phyloP scores from a whole-genome alignment of 495 filamentous ascomycete genomes.

The Jackrogersella multiformis region DNA sequence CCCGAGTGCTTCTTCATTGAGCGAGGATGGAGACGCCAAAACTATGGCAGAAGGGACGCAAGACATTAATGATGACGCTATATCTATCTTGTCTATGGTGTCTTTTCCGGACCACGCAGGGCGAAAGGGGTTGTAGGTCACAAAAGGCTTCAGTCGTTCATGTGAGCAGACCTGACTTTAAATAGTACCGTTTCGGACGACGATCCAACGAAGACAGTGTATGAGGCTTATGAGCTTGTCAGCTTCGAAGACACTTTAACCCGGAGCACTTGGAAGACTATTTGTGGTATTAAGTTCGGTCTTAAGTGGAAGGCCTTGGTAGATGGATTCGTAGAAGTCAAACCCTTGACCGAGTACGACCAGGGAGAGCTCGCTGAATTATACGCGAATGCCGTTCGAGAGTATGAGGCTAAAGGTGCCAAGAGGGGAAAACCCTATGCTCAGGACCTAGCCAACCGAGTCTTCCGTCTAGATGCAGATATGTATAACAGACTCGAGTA shows the following conservation, averaged over 20 bases:
- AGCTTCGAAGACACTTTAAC: not conserved
- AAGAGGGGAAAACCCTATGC: constrained; percentile 34
- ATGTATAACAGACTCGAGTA: constrained; percentile 26
- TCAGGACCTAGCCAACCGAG: constrained; percentile 43
- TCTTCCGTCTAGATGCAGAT: constrained; percentile 9
- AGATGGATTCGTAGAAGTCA: constrained; percentile 25
- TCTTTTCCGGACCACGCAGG: constrained; percentile 23
- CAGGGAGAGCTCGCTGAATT: constrained; percentile 40
- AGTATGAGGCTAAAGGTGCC: constrained; percentile 13
- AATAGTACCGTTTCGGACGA: constrained; percentile 14
- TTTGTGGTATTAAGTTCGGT: constrained; percentile 34
- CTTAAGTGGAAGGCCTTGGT: constrained; percentile 15
- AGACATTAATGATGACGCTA: constrained; percentile 13
- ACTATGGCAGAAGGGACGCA: constrained; percentile 8
- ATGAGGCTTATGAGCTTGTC: constrained; percentile 28
- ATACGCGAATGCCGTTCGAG: constrained; percentile 25
- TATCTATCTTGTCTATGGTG: constrained; percentile 23
- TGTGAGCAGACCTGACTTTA: not conserved
- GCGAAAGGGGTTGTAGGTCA: constrained; percentile 24
- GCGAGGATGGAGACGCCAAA: constrained; percentile 12
- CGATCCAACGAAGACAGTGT: constrained; percentile 23
- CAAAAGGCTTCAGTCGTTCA: not conserved
- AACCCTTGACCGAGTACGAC: constrained; percentile 10
- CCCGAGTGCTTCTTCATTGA: constrained; percentile 11
- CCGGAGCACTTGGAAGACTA: constrained; percentile 13